Percentiles rank a stretch among this genome's conserved stretches.
These are phyloP conservation scores for Mortierella sp. DNA, from an alignment of 371 early-diverging fungal genomes.

Conservation along the genomic window DNA sequence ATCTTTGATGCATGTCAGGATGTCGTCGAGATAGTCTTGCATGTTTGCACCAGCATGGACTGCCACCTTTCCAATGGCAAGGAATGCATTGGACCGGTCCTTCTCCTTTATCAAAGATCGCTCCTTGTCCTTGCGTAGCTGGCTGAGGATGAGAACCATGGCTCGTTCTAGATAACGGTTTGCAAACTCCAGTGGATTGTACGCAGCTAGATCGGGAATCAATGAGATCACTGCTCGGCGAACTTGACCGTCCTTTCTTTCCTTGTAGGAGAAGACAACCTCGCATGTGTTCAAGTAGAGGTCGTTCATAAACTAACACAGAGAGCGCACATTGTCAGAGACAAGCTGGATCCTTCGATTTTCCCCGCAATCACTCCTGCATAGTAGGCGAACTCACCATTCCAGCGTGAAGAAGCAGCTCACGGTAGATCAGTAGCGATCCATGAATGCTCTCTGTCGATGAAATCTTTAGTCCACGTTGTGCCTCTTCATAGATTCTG, in stretches of 20 bases:
- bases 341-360: neutral
- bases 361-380: neutral
- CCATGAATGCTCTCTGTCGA: constrained; percentile 92
- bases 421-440: constrained; percentile 83
- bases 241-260: constrained; percentile 85
- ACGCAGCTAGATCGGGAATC: constrained; percentile 87
- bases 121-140: constrained; percentile 84
- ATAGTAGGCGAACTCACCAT: constrained; percentile 64
- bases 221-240: constrained; percentile 86
- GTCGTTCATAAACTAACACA: constrained; percentile 81
- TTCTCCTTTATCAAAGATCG: constrained; percentile 56
- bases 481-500: constrained; percentile 88
- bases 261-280: constrained; percentile 78
- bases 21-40: constrained; percentile 82
- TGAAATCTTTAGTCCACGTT: constrained; percentile 76
- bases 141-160: constrained; percentile 81
- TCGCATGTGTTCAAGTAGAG: constrained; percentile 84
- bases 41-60: constrained; percentile 86
- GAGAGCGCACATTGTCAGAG: neutral
- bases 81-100: constrained; percentile 69
- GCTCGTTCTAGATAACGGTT: constrained; percentile 75
- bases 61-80: constrained; percentile 89
- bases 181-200: constrained; percentile 83
- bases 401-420: constrained; percentile 84
- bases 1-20: constrained; percentile 80